phyloP scores from a whole-genome alignment of 2,329 filamentous ascomycete species.

The Cryoendolithus antarcticus region DNA sequence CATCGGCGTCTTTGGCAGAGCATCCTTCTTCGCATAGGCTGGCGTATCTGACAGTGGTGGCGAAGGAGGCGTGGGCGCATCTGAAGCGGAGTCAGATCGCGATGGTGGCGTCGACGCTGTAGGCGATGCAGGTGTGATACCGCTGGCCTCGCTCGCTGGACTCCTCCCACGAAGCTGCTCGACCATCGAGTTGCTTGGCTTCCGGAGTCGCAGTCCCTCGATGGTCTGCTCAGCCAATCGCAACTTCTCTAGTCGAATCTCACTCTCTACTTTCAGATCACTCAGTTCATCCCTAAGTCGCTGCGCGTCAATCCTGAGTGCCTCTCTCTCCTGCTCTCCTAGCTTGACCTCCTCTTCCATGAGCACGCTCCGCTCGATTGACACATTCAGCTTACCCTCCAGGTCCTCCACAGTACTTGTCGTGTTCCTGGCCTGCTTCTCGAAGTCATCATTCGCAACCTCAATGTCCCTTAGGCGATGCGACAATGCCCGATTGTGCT shows the following conservation, averaged over 20 bases:
- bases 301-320: slow-evolving; percentile 79
- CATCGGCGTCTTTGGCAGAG: slow-evolving; percentile 26
- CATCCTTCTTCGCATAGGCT: slow-evolving; percentile 33
- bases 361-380: slow-evolving; percentile 84
- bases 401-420: slow-evolving; percentile 92
- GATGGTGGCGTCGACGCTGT: slow-evolving; percentile 74
- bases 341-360: slow-evolving; percentile 89
- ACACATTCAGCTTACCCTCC: slow-evolving; percentile 91
- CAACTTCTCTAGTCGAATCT: slow-evolving; percentile 89
- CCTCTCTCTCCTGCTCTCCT: slow-evolving; percentile 84
- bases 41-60: slow-evolving; percentile 87
- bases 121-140: slow-evolving; percentile 77
- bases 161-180: slow-evolving; percentile 33
- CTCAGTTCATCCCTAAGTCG: slow-evolving; percentile 80
- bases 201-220: slow-evolving; percentile 38
- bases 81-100: slow-evolving; percentile 53
- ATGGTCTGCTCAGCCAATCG: slow-evolving; percentile 51
- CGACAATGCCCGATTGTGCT: slow-evolving; percentile 68
- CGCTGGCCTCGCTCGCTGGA: slow-evolving; percentile 40
- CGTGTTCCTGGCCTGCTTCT: slow-evolving; percentile 89
- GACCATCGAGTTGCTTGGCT: slow-evolving; percentile 37
- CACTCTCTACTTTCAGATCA: slow-evolving; percentile 86
- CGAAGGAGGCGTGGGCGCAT: slow-evolving; percentile 73
- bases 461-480: slow-evolving; percentile 85
- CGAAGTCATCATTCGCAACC: slow-evolving; percentile 96